Conservation (phyloP, 139 green algal genomes). For the Picochlorum sp. region DNA sequence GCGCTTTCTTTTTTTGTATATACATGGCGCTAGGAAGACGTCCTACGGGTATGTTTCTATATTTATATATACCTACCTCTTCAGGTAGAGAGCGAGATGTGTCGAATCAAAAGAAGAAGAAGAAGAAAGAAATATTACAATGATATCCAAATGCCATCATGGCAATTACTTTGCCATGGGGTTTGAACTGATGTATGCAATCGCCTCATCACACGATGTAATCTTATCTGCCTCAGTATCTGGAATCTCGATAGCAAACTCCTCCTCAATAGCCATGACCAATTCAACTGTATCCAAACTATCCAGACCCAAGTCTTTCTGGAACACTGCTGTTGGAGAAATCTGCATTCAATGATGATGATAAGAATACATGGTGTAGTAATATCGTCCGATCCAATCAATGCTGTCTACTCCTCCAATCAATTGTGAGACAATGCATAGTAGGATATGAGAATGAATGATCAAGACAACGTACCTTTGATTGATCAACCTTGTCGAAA, state of each 20-base stretch:
- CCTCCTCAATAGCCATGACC: conserved; percentile 99
- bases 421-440: background rate
- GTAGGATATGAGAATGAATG: too few relatives aligned
- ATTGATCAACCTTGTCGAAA: conserved; percentile 94
- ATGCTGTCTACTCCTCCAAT: background rate
- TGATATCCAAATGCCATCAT: background rate
- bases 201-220: conserved; percentile 69
- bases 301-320: conserved; percentile 95
- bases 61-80: too few relatives aligned
- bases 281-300: conserved; percentile 97
- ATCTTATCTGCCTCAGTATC: conserved; percentile 98
- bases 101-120: background rate
- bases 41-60: too few relatives aligned
- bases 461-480: conserved; percentile 60
- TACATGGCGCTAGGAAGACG: too few relatives aligned
- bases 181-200: conserved; percentile 84
- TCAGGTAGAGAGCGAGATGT: too few relatives aligned
- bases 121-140: background rate
- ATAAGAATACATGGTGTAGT: background rate
- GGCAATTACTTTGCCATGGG: conserved; percentile 66
- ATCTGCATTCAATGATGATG: conserved; percentile 44
- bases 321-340: conserved; percentile 62
- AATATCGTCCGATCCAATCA: background rate
- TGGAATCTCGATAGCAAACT: conserved; percentile 98
- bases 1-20: too few relatives aligned